Conservation (phyloP, 257 asterid genomes). For the Capsicum baccatum region DNA sequence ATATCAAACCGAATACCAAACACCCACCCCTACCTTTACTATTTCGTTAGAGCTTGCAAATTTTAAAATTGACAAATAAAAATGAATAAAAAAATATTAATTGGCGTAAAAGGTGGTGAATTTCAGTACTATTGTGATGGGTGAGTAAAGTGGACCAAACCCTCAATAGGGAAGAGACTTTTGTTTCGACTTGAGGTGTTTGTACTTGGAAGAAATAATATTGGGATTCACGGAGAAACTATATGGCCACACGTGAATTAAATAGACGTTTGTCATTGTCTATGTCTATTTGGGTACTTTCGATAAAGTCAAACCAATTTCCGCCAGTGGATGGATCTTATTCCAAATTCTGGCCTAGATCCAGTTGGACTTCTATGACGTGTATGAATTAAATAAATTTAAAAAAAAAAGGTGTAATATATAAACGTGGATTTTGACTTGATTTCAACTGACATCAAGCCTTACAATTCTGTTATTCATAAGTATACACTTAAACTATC, state of each 20-base stretch:
- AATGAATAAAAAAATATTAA: too few relatives aligned
- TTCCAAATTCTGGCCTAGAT: neutral
- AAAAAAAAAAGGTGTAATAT: too few relatives aligned
- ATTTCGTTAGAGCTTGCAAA: too few relatives aligned
- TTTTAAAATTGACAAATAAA: too few relatives aligned
- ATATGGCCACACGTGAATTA: neutral
- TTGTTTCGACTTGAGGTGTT: neutral
- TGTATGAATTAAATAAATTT: too few relatives aligned
- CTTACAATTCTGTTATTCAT: too few relatives aligned
- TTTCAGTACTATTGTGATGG: neutral
- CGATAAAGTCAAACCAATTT: conserved; percentile 17
- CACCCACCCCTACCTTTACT: too few relatives aligned
- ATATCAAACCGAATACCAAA: too few relatives aligned
- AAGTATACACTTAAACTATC: too few relatives aligned
- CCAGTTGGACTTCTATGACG: neutral
- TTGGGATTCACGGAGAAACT: conserved; percentile 10
- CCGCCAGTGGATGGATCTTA: neutral
- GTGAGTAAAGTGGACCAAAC: neutral
- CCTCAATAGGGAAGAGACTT: neutral
- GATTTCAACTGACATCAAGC: too few relatives aligned
- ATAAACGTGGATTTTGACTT: too few relatives aligned
- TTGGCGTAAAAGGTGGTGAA: conserved; percentile 12
- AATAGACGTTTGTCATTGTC: neutral
- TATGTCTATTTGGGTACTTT: conserved; percentile 1
- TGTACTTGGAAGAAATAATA: neutral